These are phyloP conservation scores for Sparassis latifolia DNA, from an alignment of 1,284 basidiomycete species.

Conservation along the genomic window DNA sequence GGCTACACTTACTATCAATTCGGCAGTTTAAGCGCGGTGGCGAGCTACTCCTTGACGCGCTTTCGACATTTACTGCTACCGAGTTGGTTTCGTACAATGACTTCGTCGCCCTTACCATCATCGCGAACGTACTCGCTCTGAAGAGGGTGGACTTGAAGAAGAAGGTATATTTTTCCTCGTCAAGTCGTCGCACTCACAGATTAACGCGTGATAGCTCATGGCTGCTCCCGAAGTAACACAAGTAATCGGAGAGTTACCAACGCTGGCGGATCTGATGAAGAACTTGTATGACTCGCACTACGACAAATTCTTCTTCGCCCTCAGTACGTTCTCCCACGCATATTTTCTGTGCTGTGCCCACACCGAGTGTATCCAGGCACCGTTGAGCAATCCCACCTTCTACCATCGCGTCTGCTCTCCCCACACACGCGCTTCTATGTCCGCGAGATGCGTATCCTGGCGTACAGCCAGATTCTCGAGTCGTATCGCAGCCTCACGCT, in stretches of 20 bases:
- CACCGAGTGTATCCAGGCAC: constrained; percentile 45
- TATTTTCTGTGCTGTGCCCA: constrained; percentile 3
- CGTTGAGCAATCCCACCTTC: constrained; percentile 82
- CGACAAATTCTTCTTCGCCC: constrained; percentile 87
- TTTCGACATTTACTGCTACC: constrained; percentile 91
- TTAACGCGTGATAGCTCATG: constrained; percentile 41
- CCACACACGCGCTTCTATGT: constrained; percentile 90
- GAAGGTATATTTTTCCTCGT: constrained; percentile 48
- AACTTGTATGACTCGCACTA: constrained; percentile 92
- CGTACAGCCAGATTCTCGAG: constrained; percentile 90
- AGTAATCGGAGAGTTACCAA: constrained; percentile 63
- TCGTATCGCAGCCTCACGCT: constrained; percentile 88
- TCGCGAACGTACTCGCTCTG: constrained; percentile 74
- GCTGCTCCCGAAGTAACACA: constrained; percentile 67
- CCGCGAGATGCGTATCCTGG: constrained; percentile 94
- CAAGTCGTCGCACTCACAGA: not conserved
- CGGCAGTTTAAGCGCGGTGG: constrained; percentile 73
- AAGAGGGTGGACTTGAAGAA: constrained; percentile 89
- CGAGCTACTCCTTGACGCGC: constrained; percentile 80
- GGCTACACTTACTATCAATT: constrained; percentile 80
- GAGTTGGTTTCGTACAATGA: constrained; percentile 90
- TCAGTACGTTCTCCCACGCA: constrained; percentile 43
- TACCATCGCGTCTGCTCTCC: constrained; percentile 81
- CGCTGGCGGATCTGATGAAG: constrained; percentile 64
- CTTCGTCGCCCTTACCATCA: constrained; percentile 84